Percentiles rank a stretch among this genome's conserved stretches.
Evolutionary conservation across 148 eudicot species (phyloP).

Genomic region (Tetragonia tetragonoides): DNA sequence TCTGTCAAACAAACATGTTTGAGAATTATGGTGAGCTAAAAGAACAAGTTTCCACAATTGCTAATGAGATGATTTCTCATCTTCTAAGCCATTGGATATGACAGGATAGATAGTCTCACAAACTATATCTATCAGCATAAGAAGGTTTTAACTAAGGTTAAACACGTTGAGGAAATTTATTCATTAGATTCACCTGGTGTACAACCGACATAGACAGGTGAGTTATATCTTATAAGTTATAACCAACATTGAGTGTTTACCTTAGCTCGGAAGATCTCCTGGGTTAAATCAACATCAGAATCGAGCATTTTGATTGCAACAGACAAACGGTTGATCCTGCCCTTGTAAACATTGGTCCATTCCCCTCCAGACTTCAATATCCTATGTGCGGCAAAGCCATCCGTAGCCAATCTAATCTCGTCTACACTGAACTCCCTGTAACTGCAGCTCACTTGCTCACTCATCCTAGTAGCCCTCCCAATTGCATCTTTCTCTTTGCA

Average conservation of each 20-base stretch:
- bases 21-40: too few relatives aligned
- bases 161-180: too few relatives aligned
- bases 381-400: slow-evolving; percentile 44
- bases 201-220: too few relatives aligned
- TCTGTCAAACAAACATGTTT: too few relatives aligned
- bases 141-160: too few relatives aligned
- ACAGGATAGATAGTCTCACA: too few relatives aligned
- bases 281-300: slow-evolving; percentile 27
- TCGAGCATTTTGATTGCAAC: slow-evolving; percentile 54
- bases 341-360: slow-evolving; percentile 53
- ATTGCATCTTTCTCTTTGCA: slow-evolving; percentile 79
- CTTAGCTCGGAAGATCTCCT: slow-evolving; percentile 48
- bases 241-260: slow-evolving; percentile 25
- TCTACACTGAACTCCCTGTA: slow-evolving; percentile 51
- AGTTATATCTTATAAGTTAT: too few relatives aligned
- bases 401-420: slow-evolving; percentile 62
- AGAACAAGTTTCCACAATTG: too few relatives aligned
- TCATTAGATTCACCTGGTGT: too few relatives aligned
- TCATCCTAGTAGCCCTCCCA: slow-evolving; percentile 41
- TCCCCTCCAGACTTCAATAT: slow-evolving; percentile 50
- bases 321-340: slow-evolving; percentile 43
- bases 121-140: too few relatives aligned
- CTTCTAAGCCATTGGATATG: too few relatives aligned
- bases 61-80: too few relatives aligned
- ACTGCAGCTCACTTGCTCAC: slow-evolving; percentile 31